Evolutionary conservation across 139 green algal species (phyloP).

Genomic region (Zygnema circumcarinatum): DNA sequence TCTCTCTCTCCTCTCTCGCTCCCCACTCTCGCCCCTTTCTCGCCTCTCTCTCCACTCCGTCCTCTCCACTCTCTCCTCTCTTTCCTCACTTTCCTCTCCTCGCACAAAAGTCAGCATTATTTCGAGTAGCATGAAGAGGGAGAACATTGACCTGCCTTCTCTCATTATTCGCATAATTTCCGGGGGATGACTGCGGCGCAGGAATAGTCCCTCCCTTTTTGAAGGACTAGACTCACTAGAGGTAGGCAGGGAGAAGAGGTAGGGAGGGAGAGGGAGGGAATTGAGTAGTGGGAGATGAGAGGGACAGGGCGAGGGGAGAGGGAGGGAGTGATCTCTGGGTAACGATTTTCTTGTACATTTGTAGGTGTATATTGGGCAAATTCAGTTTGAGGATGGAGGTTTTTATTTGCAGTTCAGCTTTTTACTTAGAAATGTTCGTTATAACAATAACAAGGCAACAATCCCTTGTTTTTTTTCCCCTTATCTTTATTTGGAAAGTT

Average conservation of each 20-base stretch:
- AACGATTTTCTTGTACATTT: constrained; percentile 10
- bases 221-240: neutral
- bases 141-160: neutral
- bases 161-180: too few relatives aligned
- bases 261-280: neutral
- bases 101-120: neutral
- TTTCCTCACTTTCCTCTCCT: neutral
- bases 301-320: neutral
- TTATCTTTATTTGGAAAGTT: too few relatives aligned
- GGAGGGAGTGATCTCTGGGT: neutral
- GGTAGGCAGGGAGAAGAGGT: neutral
- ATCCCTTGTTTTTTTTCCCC: too few relatives aligned
- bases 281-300: neutral
- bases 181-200: neutral
- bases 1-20: neutral
- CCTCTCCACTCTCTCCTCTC: neutral
- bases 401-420: too few relatives aligned
- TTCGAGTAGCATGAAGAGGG: neutral
- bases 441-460: too few relatives aligned
- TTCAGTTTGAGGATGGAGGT: too few relatives aligned
- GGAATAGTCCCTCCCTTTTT: too few relatives aligned
- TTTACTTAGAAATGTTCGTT: too few relatives aligned
- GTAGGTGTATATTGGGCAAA: too few relatives aligned
- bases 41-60: neutral
- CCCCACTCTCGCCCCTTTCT: neutral